Conservation (phyloP, 306 rosid species). For the Castanopsis chinensis region DNA sequence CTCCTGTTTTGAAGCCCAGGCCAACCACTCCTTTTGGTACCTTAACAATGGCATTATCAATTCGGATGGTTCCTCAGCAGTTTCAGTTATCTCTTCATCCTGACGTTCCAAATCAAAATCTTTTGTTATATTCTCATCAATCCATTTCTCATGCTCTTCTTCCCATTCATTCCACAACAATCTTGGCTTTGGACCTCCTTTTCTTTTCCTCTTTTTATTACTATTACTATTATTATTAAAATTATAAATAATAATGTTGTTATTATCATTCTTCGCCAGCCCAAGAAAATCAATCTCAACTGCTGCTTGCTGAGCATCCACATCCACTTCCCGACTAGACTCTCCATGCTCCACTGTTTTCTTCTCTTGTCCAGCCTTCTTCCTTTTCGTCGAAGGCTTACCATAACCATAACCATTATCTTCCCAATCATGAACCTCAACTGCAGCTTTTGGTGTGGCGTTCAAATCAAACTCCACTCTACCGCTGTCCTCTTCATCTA, state of each 20-base stretch:
- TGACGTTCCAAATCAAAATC: conserved; percentile 46
- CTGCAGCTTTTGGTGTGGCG: conserved; percentile 11
- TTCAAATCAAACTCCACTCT: conserved; percentile 14
- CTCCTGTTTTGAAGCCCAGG: conserved; percentile 91
- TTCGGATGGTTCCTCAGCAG: conserved; percentile 66
- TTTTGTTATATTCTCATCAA: conserved; percentile 44
- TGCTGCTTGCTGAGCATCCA: neutral
- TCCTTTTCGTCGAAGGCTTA: conserved; percentile 9
- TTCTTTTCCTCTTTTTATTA: conserved; percentile 24
- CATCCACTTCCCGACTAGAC: neutral
- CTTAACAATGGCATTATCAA: conserved; percentile 69
- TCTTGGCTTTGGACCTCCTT: conserved; percentile 22
- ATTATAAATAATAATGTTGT: neutral
- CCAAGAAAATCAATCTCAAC: conserved; percentile 7
- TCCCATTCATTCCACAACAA: conserved; percentile 72
- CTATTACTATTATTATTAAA: too few species aligned
- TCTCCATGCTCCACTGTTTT: neutral
- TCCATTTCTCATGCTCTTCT: conserved; percentile 60
- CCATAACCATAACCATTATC: conserved; percentile 18
- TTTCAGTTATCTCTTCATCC: conserved; percentile 54
- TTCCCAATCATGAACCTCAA: conserved; percentile 21
- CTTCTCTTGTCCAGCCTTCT: conserved; percentile 20
- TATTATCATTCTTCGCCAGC: conserved; percentile 13
- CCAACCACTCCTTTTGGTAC: conserved; percentile 91
- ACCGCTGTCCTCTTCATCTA: conserved; percentile 27